Base-by-base conservation (phyloP, 139 green algal species). In the Edaphochlamys debaryana region DNA sequence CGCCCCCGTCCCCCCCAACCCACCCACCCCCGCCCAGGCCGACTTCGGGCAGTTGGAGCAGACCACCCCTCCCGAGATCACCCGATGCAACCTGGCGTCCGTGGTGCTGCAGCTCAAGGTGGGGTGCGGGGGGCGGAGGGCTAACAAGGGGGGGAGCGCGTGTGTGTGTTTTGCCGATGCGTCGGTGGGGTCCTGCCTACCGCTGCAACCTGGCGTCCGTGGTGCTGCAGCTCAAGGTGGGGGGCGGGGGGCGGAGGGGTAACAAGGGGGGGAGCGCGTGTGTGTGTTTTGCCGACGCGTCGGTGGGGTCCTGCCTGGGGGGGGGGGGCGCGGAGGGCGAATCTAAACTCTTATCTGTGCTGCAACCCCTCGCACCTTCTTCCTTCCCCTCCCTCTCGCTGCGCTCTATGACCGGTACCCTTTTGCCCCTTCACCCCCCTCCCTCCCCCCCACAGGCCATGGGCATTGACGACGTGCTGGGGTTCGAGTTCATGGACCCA, bases 21-120 rank as follows among this genome's bases (percentile, higher is more conserved):
- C 52, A 4, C 4, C 52, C 52, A 15, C 20, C 52, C 20, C 17
- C 52, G 2, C 56, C 23, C 56, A 63, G 56, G 73, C 78, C 0
- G 80, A 91, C n/a, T 98, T 97, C 77, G 17, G 64, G 4, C 40
- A 64, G 48, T 89, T 98, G 85, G 52, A 82, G 2, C 23, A 86
- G 32, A 89, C 90, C 66, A 97, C 95, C 4, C 79, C 87, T 63
- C 96, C 97, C 29, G 96, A 98, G 91, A 98, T 98, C 63, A 90
- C 89, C 74, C 90, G 96, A 5, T 89, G 90, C 81, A 97, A 97
- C 81, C 89, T 98, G 76, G 90, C 69, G 29, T 80, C 71, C 42
- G 87, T 95, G 67, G 92, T 98, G 85, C 89, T 98, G 75, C 93
- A 97, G 32, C 76, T 82, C 64, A 82, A 82, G 76, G 74, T 81